phyloP scores from a whole-genome alignment of 139 green algal species.

The Coelastrella sp. region DNA sequence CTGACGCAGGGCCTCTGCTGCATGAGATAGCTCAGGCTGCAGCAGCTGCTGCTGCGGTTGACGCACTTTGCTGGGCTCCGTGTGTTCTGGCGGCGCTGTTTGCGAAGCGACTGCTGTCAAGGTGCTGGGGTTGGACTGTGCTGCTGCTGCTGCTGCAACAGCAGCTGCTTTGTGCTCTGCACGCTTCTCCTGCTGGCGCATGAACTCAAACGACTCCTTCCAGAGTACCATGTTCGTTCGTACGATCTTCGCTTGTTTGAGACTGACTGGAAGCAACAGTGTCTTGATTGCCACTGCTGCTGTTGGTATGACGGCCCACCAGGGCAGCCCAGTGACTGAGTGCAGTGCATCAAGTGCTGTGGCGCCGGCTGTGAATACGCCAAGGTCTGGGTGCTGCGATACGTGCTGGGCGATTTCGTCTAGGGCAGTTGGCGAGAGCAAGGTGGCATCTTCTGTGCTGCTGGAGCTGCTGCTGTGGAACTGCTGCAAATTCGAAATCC shows the following conservation, averaged over 20 bases:
- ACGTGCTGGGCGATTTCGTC: neutral
- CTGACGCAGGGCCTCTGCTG: conserved; percentile 11
- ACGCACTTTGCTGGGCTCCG: neutral
- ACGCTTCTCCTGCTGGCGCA: conserved; percentile 4
- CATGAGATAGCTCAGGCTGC: neutral
- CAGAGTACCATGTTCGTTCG: conserved; percentile 47
- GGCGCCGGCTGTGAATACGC: conserved; percentile 28
- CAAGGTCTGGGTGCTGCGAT: neutral
- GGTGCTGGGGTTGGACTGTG: neutral
- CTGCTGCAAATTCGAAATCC: neutral
- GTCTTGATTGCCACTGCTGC: conserved; percentile 40
- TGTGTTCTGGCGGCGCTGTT: conserved; percentile 16
- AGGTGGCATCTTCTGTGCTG: neutral
- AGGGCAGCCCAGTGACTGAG: conserved; percentile 68
- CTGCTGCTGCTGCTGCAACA: neutral
- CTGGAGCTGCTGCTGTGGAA: neutral
- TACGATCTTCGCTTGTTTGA: conserved; percentile 32
- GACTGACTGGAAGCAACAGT: conserved; percentile 20
- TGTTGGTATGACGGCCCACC: conserved; percentile 70
- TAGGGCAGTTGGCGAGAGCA: neutral
- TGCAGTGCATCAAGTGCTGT: conserved; percentile 64
- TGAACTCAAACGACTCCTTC: conserved; percentile 45
- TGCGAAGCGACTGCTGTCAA: neutral
- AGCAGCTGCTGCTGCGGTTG: conserved; percentile 24
- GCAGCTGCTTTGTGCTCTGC: neutral